Base-by-base conservation (phyloP, 306 rosid species). In the Pyrus communis region DNA sequence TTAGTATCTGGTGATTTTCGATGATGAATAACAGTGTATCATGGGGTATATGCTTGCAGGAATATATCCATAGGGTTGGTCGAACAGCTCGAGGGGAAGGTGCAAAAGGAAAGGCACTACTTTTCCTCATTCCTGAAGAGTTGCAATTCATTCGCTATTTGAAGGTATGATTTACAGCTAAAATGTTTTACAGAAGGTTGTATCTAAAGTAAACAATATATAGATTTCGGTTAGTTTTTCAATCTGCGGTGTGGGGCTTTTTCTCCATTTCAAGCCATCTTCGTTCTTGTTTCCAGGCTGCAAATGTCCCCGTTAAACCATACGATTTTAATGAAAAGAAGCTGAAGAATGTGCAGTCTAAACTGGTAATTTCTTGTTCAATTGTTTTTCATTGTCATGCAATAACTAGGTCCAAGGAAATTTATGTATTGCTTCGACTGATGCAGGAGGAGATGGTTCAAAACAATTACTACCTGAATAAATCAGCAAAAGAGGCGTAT, bases 31-130 rank as follows among this genome's bases (percentile, higher is more conserved):
- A 43, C 75, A 60, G 80, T 63, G 21, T 67, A 31, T 21, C 45
- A 67, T 79, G 70, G 46, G 38, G 62, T 75, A 72, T 33, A 54
- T 76, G 63, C 75, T 79, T 71, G 82, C 86, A 95, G 98, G 98
- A 95, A 82, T 95, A 95, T 72, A 92, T 90, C 76, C 98, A 95
- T 66, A 89, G 98, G 81, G 97, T 95, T 88, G 98, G 98, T 74
- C 90, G 98, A 88, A 92, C 98, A 78, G 97, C 98, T 79, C 96
- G 98, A 57, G 98, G 98, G 38, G 97, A 95, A 85, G 97, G 98
- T 81, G 95, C 85, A 21, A 91, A 82, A 77, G 98, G 97, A 85
- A 85, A 88, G 74, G 98, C 98, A 33, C 84, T 93, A 61, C 93
- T 91, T 84, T 93, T 91, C 77, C 84, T 91, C 82, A 91, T 88